Conservation (phyloP, 2,329 filamentous ascomycete genomes). For the Myriosclerotinia curreyana region DNA sequence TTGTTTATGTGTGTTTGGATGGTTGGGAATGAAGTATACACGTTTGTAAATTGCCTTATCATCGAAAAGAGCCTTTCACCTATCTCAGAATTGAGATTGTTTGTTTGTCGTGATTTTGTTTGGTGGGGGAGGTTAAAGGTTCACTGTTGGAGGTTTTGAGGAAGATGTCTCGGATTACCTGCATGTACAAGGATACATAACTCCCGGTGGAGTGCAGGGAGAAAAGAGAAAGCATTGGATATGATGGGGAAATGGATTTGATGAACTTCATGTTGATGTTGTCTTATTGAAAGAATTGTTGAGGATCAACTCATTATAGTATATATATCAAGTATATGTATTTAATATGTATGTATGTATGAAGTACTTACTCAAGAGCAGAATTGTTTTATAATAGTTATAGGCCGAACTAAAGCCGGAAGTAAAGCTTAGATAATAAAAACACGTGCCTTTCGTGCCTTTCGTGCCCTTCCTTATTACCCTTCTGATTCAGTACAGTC, state of each 20-base stretch:
- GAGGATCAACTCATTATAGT: not conserved
- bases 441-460: too few relatives aligned
- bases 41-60: not conserved
- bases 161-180: not conserved
- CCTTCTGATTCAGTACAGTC: not conserved
- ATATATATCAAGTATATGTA: too few relatives aligned
- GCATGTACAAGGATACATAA: not conserved
- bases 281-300: not conserved
- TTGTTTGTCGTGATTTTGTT: not conserved
- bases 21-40: not conserved
- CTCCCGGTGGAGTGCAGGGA: not conserved
- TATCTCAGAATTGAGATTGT: not conserved
- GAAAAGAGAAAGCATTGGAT: not conserved
- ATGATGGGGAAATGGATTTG: not conserved
- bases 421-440: not conserved
- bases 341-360: not conserved
- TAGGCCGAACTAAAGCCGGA: constrained; percentile 8
- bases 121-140: not conserved
- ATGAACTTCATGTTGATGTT: not conserved
- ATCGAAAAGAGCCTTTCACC: not conserved
- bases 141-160: too few relatives aligned
- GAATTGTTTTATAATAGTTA: not conserved
- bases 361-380: not conserved
- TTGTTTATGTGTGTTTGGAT: not conserved
- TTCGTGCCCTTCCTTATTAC: not conserved